phyloP scores from a whole-genome alignment of 805 yeast species.

The Ogataea paradorogensis region DNA sequence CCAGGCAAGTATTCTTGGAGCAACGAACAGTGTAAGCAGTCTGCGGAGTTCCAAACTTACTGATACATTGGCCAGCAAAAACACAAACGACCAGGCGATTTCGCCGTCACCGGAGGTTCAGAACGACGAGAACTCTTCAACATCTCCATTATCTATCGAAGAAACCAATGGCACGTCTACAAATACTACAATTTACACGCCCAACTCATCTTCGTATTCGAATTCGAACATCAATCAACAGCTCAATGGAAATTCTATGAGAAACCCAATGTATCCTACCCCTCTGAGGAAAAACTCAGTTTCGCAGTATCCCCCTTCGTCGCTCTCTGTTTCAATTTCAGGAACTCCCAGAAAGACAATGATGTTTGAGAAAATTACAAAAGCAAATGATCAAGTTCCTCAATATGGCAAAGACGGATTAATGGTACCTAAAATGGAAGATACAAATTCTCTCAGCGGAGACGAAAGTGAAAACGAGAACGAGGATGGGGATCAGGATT shows the following conservation, averaged over 20 bases:
- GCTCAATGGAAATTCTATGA: neutral
- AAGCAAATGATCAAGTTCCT: neutral
- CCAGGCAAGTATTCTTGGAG: constrained; percentile 2
- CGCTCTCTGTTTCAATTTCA: constrained; percentile 17
- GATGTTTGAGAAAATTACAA: constrained; percentile 9
- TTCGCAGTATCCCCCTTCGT: constrained; percentile 45
- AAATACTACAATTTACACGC: constrained; percentile 15
- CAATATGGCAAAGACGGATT: constrained; percentile 17
- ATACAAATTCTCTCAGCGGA: constrained; percentile 19
- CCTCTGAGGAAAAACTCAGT: constrained; percentile 40
- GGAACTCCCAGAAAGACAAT: constrained; percentile 15
- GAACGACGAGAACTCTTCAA: constrained; percentile 10
- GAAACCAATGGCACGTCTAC: constrained; percentile 21
- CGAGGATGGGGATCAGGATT: constrained; percentile 13
- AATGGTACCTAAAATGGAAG: constrained; percentile 17
- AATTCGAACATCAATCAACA: neutral
- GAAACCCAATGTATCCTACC: constrained; percentile 17
- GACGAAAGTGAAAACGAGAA: constrained; percentile 14
- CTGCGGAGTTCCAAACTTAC: neutral
- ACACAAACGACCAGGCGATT: constrained; percentile 3
- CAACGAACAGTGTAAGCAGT: constrained; percentile 1
- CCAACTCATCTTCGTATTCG: neutral
- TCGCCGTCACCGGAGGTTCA: constrained; percentile 19
- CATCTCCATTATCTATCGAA: constrained; percentile 19
- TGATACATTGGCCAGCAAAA: neutral